Conservation (phyloP, 768 basidiomycete species). For the Xerocomus potaroensis region DNA sequence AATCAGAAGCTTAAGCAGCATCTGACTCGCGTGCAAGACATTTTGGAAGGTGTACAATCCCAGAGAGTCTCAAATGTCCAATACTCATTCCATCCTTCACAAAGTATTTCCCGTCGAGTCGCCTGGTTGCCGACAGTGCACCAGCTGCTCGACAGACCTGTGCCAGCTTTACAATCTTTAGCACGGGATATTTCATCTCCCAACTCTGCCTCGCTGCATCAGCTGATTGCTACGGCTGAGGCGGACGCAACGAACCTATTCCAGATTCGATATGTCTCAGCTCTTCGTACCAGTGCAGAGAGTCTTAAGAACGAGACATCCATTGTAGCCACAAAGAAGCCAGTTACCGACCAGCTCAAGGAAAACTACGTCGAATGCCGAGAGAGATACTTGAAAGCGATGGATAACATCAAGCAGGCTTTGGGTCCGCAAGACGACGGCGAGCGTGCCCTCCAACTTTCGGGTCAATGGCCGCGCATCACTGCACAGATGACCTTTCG, state of each 20-base stretch:
- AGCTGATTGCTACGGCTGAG: background rate
- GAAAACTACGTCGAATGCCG: background rate
- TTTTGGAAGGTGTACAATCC: slow-evolving; percentile 2
- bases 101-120: background rate
- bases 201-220: background rate
- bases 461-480: slow-evolving; percentile 35
- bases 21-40: slow-evolving; percentile 7
- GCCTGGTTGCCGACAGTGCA: background rate
- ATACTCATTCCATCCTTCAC: slow-evolving; percentile 1
- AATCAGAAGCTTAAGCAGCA: slow-evolving; percentile 10
- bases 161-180: background rate
- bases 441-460: slow-evolving; percentile 11
- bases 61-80: background rate
- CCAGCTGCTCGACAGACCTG: background rate
- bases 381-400: background rate
- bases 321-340: background rate
- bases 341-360: background rate
- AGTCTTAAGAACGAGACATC: slow-evolving; percentile 5
- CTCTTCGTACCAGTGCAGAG: slow-evolving; percentile 5
- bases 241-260: slow-evolving; percentile 1
- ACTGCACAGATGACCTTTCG: slow-evolving; percentile 27
- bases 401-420: background rate
- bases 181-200: background rate
- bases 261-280: slow-evolving; percentile 4
- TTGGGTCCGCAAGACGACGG: slow-evolving; percentile 10